A percentile compares a stretch with the other conserved stretches of the same genome.
Conservation (phyloP, 2,329 filamentous ascomycete genomes). For the Apiospora rasikravindrae region DNA sequence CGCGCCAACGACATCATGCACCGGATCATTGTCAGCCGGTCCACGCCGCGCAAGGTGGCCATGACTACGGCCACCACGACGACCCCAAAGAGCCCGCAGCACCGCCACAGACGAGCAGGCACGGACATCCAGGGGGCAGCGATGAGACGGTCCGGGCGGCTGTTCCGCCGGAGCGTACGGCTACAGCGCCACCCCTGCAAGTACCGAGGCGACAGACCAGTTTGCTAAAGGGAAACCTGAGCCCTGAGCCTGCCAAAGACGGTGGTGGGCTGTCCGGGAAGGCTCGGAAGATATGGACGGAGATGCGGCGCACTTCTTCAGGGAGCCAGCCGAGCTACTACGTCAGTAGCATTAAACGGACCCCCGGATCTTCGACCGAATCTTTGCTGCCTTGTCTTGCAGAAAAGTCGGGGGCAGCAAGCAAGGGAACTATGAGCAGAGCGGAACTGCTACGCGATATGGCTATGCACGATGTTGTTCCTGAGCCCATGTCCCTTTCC, state of each 20-base stretch:
- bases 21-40: slow-evolving; percentile 32
- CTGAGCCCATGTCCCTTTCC: not conserved
- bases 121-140: not conserved
- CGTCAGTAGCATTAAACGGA: slow-evolving; percentile 26
- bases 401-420: not conserved
- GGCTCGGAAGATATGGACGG: slow-evolving; percentile 36
- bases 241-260: not conserved
- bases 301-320: slow-evolving; percentile 34
- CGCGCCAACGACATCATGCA: slow-evolving; percentile 50
- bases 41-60: slow-evolving; percentile 21
- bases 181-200: not conserved
- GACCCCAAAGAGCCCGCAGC: not conserved
- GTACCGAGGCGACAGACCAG: slow-evolving; percentile 23
- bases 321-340: slow-evolving; percentile 27
- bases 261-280: slow-evolving; percentile 20
- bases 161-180: not conserved
- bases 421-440: slow-evolving; percentile 28
- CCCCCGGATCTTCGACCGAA: not conserved
- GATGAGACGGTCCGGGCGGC: not conserved
- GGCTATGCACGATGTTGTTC: slow-evolving; percentile 27
- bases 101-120: not conserved
- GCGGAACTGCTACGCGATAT: slow-evolving; percentile 33
- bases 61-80: not conserved
- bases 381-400: not conserved
- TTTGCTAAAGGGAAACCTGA: slow-evolving; percentile 18